These are phyloP conservation scores for Naganishia randhawae DNA, from an alignment of 768 basidiomycete genomes.

Conservation along the genomic window DNA sequence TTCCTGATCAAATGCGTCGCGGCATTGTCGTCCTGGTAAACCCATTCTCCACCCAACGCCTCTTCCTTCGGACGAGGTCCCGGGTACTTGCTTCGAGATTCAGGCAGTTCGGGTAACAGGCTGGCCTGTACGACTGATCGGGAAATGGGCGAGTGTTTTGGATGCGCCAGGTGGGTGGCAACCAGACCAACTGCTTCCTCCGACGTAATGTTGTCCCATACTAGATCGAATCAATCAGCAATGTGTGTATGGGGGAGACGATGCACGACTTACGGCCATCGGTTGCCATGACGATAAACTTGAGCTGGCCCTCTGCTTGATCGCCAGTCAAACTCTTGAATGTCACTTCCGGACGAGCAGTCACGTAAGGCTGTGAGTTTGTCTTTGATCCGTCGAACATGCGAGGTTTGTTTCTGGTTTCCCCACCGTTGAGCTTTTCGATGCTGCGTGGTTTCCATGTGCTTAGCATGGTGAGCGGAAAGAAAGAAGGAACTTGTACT, in stretches of 20 bases:
- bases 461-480: no score
- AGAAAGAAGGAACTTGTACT: no score
- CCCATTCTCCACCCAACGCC: conserved; percentile 33
- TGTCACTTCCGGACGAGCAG: conserved; percentile 45
- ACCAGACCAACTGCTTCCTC: conserved; percentile 45
- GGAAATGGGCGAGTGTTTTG: conserved; percentile 27
- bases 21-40: conserved; percentile 44
- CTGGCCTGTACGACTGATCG: not conserved
- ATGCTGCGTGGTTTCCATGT: no score
- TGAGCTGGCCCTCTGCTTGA: conserved; percentile 36
- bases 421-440: not conserved
- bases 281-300: conserved; percentile 47
- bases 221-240: not conserved
- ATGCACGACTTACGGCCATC: conserved; percentile 43
- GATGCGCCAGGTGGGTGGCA: conserved; percentile 39
- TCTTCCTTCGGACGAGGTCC: not conserved
- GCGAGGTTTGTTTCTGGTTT: not conserved
- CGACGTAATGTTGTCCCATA: conserved; percentile 1
- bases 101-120: not conserved
- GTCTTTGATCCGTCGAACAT: not conserved
- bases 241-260: not conserved
- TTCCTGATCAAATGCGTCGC: conserved; percentile 49
- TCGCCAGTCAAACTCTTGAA: conserved; percentile 34
- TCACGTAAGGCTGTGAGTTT: conserved; percentile 46
- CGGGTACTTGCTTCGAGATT: conserved; percentile 2